Base-by-base conservation (phyloP, 1,284 basidiomycete genomes). In the Apiotrichum montevideense region DNA sequence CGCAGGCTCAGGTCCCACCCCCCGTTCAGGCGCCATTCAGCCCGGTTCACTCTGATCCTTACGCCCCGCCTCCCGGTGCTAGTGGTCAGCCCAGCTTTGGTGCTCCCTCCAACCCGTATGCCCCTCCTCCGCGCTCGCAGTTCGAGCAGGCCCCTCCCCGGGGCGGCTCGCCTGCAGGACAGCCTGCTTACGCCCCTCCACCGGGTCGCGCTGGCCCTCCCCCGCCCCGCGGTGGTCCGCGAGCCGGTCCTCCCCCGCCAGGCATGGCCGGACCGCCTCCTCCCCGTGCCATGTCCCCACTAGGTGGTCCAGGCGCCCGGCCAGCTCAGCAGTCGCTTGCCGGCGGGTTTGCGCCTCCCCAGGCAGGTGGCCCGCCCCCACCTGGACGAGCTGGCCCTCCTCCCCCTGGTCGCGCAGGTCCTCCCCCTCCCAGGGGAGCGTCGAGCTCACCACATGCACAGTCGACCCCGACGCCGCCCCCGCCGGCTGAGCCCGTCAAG, bases 191-290 rank as follows among this genome's bases (percentile, higher is more conserved):
- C 37, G 37, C 37, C 5, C 74, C 70, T 6, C 62, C 67, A 21
- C 65, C 66, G 39, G 57, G 62, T 40, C 54, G 72, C 33, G 63
- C 66, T 40, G 54, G 68, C 3, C 69, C 66, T 6, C 67, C 62
- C 29, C 69, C 65, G 11, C 56, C 62, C 14, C 60, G 63, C 52
- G 67, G 63, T 6, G 65, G 58, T 8, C 54, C 56, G 9, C 54
- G 62, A 49, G 66, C 61, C 11, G 69, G 71, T 43, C 80, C 79
- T 47, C 78, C 81, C 46, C 77, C 73, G 1, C 77, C 74, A 2
- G 69, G 76, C 39, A 79, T 78, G 21, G 66, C 61, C 13, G 69
- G 71, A 40, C 80, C 79, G 46, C 78, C 81, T 47, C 77, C 73
- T 1, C 77, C 74, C 2, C 72, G 74, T 14, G 77, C 77, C 34